phyloP scores from a whole-genome alignment of 2,329 filamentous ascomycete genomes.

The Nothomitra cinnamomea region DNA sequence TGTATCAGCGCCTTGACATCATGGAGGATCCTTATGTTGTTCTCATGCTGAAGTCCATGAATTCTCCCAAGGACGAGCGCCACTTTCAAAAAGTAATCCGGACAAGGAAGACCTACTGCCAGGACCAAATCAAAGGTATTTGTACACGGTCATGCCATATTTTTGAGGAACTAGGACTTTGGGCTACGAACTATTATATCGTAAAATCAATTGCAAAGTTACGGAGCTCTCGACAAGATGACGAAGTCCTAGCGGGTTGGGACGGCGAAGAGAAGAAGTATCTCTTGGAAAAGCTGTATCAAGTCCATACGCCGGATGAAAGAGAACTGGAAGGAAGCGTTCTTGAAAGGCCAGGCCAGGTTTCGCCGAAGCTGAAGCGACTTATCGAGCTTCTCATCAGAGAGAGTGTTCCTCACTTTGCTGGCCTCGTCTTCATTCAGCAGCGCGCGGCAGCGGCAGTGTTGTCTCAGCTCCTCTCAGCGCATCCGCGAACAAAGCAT shows the following conservation, averaged over 20 bases:
- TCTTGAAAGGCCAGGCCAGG: conserved; percentile 8
- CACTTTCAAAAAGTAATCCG: conserved; percentile 24
- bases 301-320: conserved; percentile 17
- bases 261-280: conserved; percentile 37
- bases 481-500: conserved; percentile 30
- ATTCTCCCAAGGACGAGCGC: conserved; percentile 25
- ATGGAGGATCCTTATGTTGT: conserved; percentile 42
- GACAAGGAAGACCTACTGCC: conserved; percentile 33
- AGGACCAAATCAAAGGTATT: conserved; percentile 39
- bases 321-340: not conserved
- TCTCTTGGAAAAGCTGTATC: conserved; percentile 29
- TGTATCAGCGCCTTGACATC: conserved; percentile 34
- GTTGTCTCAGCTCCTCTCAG: conserved; percentile 38
- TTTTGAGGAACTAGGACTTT: conserved; percentile 41
- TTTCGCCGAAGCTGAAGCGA: conserved; percentile 40
- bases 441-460: conserved; percentile 44
- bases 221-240: conserved; percentile 10
- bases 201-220: conserved; percentile 28
- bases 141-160: conserved; percentile 33
- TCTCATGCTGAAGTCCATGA: conserved; percentile 22
- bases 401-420: conserved; percentile 29
- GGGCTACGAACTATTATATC: conserved; percentile 54
- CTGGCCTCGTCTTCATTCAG: conserved; percentile 49
- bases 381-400: conserved; percentile 36
- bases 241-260: conserved; percentile 25